A percentile compares a stretch with the other conserved stretches of the same genome.
phyloP scores from a whole-genome alignment of 768 basidiomycete species.

The Suillus subaureus region DNA sequence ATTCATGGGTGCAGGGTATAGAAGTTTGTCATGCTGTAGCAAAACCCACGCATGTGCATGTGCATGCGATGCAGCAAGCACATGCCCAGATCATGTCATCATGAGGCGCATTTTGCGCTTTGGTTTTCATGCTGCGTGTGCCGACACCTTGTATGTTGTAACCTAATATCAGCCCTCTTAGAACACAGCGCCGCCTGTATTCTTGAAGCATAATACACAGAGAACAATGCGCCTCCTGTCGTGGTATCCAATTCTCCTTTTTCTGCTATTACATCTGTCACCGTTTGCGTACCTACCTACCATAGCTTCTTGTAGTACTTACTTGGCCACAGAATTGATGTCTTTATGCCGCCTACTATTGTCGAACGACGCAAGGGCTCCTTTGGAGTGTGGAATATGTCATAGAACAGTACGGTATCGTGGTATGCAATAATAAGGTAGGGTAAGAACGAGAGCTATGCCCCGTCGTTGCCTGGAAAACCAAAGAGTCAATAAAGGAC shows the following conservation, averaged over 20 bases:
- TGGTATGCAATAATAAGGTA: conserved; percentile 7
- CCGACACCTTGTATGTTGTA: conserved; percentile 11
- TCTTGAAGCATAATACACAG: conserved; percentile 20
- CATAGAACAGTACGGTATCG: conserved; percentile 3
- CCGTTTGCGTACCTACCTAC: conserved; percentile 16
- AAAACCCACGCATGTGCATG: conserved; percentile 73
- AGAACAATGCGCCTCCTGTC: conserved; percentile 19
- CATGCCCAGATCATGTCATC: conserved; percentile 41
- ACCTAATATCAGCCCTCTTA: conserved; percentile 5
- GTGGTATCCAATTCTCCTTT: conserved; percentile 13
- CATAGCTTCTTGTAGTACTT: conserved; percentile 22
- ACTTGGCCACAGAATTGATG: conserved; percentile 9
- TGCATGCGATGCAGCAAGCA: conserved; percentile 61
- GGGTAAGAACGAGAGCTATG: conserved; percentile 23
- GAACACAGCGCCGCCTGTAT: conserved; percentile 5
- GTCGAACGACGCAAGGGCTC: background rate
- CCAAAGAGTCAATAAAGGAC: background rate
- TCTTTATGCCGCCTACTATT: background rate
- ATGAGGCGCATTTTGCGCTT: too few relatives aligned
- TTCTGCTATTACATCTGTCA: conserved; percentile 1
- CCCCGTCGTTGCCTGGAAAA: conserved; percentile 33
- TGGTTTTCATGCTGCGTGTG: conserved; percentile 4
- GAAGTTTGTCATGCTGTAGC: conserved; percentile 76
- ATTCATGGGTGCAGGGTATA: conserved; percentile 79
- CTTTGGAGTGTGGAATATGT: background rate